phyloP scores from a whole-genome alignment of 2,329 filamentous ascomycete species.

The Hypoxylon rubiginosum region DNA sequence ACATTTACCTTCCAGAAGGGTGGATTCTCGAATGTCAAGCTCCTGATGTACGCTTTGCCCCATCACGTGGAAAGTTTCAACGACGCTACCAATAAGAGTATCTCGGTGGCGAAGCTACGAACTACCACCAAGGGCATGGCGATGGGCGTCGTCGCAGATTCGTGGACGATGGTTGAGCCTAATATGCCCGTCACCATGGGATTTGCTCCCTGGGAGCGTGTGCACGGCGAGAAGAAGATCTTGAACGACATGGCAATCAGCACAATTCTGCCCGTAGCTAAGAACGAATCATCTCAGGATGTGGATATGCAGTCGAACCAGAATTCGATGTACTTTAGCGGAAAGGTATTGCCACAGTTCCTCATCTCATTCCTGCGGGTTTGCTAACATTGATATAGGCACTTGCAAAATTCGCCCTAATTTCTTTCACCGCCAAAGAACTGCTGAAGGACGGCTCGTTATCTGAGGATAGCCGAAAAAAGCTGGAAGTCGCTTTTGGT shows the following conservation, averaged over 20 bases:
- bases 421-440: conserved; percentile 75
- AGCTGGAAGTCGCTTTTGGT: conserved; percentile 75
- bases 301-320: conserved; percentile 80
- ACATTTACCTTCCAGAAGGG: conserved; percentile 78
- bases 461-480: conserved; percentile 68
- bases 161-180: conserved; percentile 83
- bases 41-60: conserved; percentile 89
- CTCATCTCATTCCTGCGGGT: background rate
- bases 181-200: conserved; percentile 80
- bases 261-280: conserved; percentile 72
- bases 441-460: conserved; percentile 70
- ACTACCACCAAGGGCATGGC: conserved; percentile 89
- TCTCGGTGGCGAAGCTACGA: conserved; percentile 72
- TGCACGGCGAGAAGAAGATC: conserved; percentile 59
- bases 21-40: conserved; percentile 69
- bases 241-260: conserved; percentile 69
- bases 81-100: conserved; percentile 62
- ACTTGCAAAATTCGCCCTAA: conserved; percentile 79
- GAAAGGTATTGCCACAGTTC: conserved; percentile 69
- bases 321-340: conserved; percentile 93
- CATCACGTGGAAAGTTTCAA: conserved; percentile 88
- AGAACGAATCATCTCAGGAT: conserved; percentile 81
- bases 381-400: conserved; percentile 59
- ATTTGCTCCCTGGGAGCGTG: conserved; percentile 82
- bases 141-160: conserved; percentile 77